Evolutionary conservation across 345 rosid species (phyloP), one percentile per base, ranked within the genome.

Genomic region (Eucalyptus cladocalyx): DNA sequence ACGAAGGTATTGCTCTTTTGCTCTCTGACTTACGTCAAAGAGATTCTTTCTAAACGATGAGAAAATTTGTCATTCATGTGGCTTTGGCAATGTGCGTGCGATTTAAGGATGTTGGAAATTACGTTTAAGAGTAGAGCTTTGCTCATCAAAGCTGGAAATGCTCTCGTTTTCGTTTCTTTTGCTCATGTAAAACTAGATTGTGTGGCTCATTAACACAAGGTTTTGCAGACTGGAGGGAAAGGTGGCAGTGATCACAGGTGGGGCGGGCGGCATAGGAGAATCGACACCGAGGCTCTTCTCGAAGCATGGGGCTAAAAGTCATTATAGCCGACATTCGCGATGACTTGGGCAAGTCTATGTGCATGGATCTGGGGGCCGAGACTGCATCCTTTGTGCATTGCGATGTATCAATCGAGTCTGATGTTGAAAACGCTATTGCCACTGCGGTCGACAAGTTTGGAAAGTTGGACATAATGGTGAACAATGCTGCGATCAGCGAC

Each of bases 231-330:
- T 90, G 3, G 87, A 56, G 42, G 90, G 88, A 32, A 88, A 90
- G 86, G 90, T 88, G 87, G 91, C 81, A 10, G n/a, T 88, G 34
- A 49, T 88, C 34, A 90, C 91, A 2, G 91, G 90, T 7, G 91
- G 91, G 51, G 88, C 91, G 18, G 88, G 91, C 3, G 91, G 91
- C 86, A 86, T 86, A 17, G 91, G 91, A 8, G 91, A 90, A 47
- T 32, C 47, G 49, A 86, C 53, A 28, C 88, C 65, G 8, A 90
- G 90, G 54, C 88, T 90, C 69, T 88, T 90, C 87, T 80, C 43
- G 13, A 54, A 48, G 19, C 90, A 88, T 49, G 88, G 91, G 14
- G 91, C 90, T 28, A 88, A 90, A 90, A 76, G 88, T 91, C 40
- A 49, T 91, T 18, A 53, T 91, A 17, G 89, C 87, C 4, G 92